Conservation (phyloP, 768 basidiomycete species). For the Crepidotus variabilis region DNA sequence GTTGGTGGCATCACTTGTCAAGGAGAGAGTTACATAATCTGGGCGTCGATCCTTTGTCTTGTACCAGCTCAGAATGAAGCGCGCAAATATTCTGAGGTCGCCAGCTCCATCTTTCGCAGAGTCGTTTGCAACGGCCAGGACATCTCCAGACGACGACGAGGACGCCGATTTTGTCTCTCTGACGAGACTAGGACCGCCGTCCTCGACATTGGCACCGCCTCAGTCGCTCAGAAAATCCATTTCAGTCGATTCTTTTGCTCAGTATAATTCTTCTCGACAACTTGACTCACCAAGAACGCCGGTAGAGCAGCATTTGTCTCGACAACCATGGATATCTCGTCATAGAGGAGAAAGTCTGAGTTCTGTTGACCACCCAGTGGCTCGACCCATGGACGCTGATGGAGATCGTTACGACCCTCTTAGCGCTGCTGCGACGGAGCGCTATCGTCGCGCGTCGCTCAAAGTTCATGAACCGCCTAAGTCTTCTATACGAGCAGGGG, state of each 20-base stretch:
- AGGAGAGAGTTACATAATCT: background rate
- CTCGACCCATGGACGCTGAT: slow-evolving; percentile 43
- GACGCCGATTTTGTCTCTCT: slow-evolving; percentile 15
- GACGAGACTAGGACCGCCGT: slow-evolving; percentile 20
- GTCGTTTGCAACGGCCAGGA: slow-evolving; percentile 39
- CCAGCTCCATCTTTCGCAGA: slow-evolving; percentile 35
- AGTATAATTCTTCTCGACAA: slow-evolving; percentile 36
- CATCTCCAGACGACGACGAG: slow-evolving; percentile 29
- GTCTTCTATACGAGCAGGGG: slow-evolving; percentile 47
- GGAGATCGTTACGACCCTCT: slow-evolving; percentile 47
- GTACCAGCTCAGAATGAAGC: slow-evolving; percentile 9
- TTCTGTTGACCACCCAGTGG: slow-evolving; percentile 35
- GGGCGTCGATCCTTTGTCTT: slow-evolving; percentile 1
- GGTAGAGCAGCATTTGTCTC: background rate
- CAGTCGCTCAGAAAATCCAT: slow-evolving; percentile 64
- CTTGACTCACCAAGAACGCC: slow-evolving; percentile 23
- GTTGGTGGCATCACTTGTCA: background rate
- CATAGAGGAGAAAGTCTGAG: slow-evolving; percentile 56
- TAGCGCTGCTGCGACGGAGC: slow-evolving; percentile 33
- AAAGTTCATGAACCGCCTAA: slow-evolving; percentile 42
- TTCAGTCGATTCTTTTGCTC: slow-evolving; percentile 74
- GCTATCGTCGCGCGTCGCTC: slow-evolving; percentile 43
- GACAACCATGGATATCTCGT: slow-evolving; percentile 33
- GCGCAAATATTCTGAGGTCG: slow-evolving; percentile 20
- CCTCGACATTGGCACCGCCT: slow-evolving; percentile 24